Base-by-base conservation (phyloP, 2,329 filamentous ascomycete genomes). In the Colletotrichum filicis region DNA sequence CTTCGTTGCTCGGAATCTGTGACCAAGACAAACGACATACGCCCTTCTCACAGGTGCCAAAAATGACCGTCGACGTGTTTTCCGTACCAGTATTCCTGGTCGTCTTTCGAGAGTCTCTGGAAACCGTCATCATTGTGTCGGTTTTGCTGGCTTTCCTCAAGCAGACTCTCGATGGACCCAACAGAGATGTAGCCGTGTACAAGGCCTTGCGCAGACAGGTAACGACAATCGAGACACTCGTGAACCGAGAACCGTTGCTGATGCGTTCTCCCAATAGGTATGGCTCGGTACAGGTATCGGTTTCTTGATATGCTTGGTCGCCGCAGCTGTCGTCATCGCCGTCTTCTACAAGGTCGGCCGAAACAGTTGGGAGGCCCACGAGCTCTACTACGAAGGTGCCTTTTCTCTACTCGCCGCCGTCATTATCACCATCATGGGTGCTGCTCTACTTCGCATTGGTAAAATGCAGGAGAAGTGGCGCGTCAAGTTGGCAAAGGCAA, bases 401-500 rank as follows among this genome's bases (percentile, higher is more conserved):
- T 97, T 97, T 78, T 90, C 88, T 22, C 85, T 97, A 53, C 80
- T 97, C 63, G 94, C 95, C 3, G 87, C 91, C 22, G 76, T 97
- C 76, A 95, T 97, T 83, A 97, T 97, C 83, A 93, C 93, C 46
- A 77, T 95, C 74, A 92, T 97, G 85, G 95, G 95, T 32, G 92
- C 91, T 37, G 94, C 93, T 5, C 89, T 97, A 35, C 89, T 97
- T 8, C 92, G 95, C 30, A 89, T 97, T 68, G 93, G 91, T 74
- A 97, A 96, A 82, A 89, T 97, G 81, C 93, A 95, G 80, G 92
- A 93, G 74, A 97, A 97, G 83, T 97, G 95, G 95, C 90, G 91
- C n/a, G 85, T 92, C 77, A 97, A 97, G 89, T 90, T 97, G 28
- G 90, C 92, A 22, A 90, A 89, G 77, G 90, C 93, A 2, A 83